Evolutionary conservation across 257 asterid species (phyloP), one percentile per base, ranked within the genome.

Genomic region (Petrea volubilis): DNA sequence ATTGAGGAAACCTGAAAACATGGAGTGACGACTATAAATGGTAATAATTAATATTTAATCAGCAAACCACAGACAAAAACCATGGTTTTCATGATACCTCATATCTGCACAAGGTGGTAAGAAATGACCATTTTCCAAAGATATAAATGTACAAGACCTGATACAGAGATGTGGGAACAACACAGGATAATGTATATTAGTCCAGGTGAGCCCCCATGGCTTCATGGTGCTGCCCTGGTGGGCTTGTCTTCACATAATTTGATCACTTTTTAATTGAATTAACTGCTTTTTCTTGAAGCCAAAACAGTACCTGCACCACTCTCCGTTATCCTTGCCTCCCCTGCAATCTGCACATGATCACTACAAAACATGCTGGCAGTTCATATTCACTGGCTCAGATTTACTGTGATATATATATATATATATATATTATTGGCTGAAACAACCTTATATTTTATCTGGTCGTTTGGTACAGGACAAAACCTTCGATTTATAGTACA

Each of bases 271-370:
- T 49, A 62, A 44, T 34, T 77, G 58, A 55, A 61, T 18, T 31
- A 31, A 31, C 3, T 31, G 3, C 38, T 31, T 31, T 31, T 31
- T 31, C 7, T 31, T 31, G 38, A 7, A 2, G 38, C 38, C 7
- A 31, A 31, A 58, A 24, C 80, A 69, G 72, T 71, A 73, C 51
- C 63, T 61, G 75, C 78, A 64, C 58, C 65, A 6, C 51, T 24
- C 51, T 24, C 50, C 70, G 33, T 56, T 71, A 50, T 77, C 74
- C 33, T 49, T 63, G 64, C 52, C 74, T n/a, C n/a, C n/a, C 52
- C 70, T 77, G 80, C 82, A 68, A 27, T 53, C 78, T 77, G 85
- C 87, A 84, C 84, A 84, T 78, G 79, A 74, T 77, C 83, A 65
- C 79, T 72, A 64, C 5, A 70, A 43, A 31, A 69, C 47, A 34